Conservation (phyloP, 331 rosid species). For the Phaseolus coccineus region DNA sequence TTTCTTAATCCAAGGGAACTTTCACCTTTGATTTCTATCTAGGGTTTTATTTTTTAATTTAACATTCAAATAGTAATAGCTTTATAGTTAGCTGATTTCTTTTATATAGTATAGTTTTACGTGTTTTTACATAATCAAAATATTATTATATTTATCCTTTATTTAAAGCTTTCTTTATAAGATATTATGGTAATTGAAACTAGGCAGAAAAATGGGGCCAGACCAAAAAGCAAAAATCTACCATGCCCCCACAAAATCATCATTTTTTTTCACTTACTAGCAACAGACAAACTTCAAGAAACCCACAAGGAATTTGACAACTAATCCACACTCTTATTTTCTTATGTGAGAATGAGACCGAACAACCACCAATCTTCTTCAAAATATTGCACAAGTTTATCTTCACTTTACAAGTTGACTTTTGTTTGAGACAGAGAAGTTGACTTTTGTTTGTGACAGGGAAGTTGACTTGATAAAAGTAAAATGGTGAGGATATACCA, state of each 20-base stretch:
- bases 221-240: neutral
- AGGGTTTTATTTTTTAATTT: neutral
- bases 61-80: too few relatives aligned
- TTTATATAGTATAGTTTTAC: too few relatives aligned
- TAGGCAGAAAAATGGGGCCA: constrained; percentile 8
- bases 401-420: neutral
- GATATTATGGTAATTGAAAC: neutral
- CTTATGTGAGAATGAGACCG: neutral
- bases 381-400: neutral
- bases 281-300: constrained; percentile 11
- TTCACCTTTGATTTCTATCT: too few relatives aligned
- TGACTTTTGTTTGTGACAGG: neutral
- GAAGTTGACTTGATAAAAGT: neutral
- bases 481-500: neutral
- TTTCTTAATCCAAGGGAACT: too few relatives aligned
- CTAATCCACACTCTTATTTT: neutral
- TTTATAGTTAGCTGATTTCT: too few relatives aligned
- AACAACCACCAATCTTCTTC: neutral
- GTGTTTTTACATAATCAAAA: too few relatives aligned
- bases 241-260: constrained; percentile 2
- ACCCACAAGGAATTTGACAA: neutral
- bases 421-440: neutral
- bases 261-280: neutral
- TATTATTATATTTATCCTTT: too few relatives aligned
- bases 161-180: too few relatives aligned